Percentiles rank a stretch among this genome's conserved stretches.
These are phyloP conservation scores for Nakaseomyces glabratus DNA, from an alignment of 1,139 yeast species.

Conservation along the genomic window DNA sequence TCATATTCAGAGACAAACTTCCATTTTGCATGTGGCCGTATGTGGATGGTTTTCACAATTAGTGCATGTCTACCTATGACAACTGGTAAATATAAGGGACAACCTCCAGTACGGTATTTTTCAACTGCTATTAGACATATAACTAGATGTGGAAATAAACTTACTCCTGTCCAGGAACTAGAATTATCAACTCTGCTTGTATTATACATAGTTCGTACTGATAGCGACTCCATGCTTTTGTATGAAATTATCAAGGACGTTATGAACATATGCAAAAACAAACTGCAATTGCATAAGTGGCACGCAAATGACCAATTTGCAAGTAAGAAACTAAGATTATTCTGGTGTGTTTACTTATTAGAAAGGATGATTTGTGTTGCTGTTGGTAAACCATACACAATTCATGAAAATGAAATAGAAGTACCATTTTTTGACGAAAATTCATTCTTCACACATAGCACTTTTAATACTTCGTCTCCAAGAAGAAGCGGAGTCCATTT, in stretches of 20 bases:
- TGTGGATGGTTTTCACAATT: slow-evolving; percentile 44
- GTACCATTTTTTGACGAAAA: slow-evolving; percentile 39
- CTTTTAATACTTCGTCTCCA: slow-evolving; percentile 8
- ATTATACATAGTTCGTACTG: slow-evolving; percentile 46
- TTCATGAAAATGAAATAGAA: slow-evolving; percentile 40
- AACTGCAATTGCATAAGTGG: slow-evolving; percentile 34
- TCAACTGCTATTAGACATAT: slow-evolving; percentile 49
- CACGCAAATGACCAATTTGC: slow-evolving; percentile 30
- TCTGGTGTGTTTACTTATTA: slow-evolving; percentile 50
- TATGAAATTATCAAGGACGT: slow-evolving; percentile 45
- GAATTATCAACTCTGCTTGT: slow-evolving; percentile 43
- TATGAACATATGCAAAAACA: slow-evolving; percentile 35
- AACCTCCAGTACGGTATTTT: slow-evolving; percentile 42
- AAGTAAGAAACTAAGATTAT: slow-evolving; percentile 40
- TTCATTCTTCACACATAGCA: slow-evolving; percentile 20
- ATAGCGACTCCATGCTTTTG: slow-evolving; percentile 44
- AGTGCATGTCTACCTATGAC: slow-evolving; percentile 42
- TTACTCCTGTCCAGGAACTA: slow-evolving; percentile 38
- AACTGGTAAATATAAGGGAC: slow-evolving; percentile 43
- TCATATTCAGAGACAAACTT: slow-evolving; percentile 33
- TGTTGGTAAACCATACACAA: slow-evolving; percentile 44
- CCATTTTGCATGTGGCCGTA: slow-evolving; percentile 42
- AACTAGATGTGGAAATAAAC: slow-evolving; percentile 35
- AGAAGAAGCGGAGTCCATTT: slow-evolving; percentile 34
- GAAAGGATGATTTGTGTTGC: slow-evolving; percentile 51